These are phyloP conservation scores for Aspergillus fumigatus DNA, from an alignment of 2,329 filamentous ascomycete species.

Conservation along the genomic window DNA sequence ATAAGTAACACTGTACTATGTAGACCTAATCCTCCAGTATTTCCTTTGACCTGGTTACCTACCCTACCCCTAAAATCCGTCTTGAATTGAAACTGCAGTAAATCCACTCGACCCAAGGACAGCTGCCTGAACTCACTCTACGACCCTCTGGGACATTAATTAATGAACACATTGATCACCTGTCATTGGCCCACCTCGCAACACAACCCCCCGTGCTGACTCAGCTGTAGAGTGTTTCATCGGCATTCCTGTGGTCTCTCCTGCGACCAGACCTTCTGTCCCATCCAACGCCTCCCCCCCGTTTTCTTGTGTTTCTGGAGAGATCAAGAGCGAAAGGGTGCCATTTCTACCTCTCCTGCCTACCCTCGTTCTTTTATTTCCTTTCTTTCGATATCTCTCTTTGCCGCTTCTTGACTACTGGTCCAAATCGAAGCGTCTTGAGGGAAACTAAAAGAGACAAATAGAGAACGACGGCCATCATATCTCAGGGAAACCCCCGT, in stretches of 20 bases:
- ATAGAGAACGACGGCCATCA: not conserved
- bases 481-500: conserved; percentile 3
- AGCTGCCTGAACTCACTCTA: not conserved
- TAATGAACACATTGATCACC: not conserved
- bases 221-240: conserved; percentile 16
- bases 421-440: not conserved
- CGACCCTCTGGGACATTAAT: too few relatives aligned
- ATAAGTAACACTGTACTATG: not conserved
- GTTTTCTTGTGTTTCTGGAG: not conserved
- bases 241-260: conserved; percentile 20
- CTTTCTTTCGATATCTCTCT: not conserved
- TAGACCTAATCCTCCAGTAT: not conserved
- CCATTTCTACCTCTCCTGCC: not conserved
- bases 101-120: not conserved
- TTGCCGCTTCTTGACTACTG: not conserved
- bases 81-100: not conserved
- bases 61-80: not conserved
- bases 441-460: not conserved
- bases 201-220: conserved; percentile 11
- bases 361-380: not conserved
- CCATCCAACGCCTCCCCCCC: conserved; percentile 5
- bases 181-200: conserved; percentile 5
- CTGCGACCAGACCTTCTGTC: conserved; percentile 10
- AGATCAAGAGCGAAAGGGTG: not conserved
- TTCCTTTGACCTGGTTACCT: not conserved